Evolutionary conservation across 2,329 filamentous ascomycete species (phyloP).

Genomic region (Stemphylium vesicarium): DNA sequence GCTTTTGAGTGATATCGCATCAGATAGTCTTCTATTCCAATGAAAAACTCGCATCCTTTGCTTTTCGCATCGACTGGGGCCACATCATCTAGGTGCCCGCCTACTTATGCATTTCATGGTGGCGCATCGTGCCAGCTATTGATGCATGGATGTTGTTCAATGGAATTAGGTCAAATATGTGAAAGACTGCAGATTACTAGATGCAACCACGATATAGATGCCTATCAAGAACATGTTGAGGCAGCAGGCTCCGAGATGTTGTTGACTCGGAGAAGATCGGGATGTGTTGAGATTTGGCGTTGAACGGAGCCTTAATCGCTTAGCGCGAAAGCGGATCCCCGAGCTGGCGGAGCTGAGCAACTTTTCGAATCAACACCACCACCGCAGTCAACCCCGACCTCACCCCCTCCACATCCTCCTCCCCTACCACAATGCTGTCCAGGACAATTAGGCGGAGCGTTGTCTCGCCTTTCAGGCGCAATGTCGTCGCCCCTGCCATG

Average conservation of each 20-base stretch:
- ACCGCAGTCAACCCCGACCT: constrained; percentile 26
- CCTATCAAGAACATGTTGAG: background rate
- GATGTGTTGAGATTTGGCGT: constrained; percentile 14
- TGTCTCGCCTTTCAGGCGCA: constrained; percentile 49
- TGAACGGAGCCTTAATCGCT: constrained; percentile 15
- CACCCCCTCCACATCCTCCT: constrained; percentile 23
- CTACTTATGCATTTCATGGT: background rate
- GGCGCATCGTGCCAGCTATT: background rate
- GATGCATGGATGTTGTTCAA: background rate
- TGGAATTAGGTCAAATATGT: too few species aligned
- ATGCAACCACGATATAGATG: too few species aligned
- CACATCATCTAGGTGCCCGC: background rate
- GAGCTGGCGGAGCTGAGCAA: constrained; percentile 27
- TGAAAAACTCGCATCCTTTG: background rate
- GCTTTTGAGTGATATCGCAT: background rate
- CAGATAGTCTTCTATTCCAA: background rate
- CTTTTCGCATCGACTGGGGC: background rate
- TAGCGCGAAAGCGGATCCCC: constrained; percentile 25
- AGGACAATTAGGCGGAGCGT: constrained; percentile 50
- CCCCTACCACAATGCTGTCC: constrained; percentile 47
- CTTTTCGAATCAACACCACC: constrained; percentile 29
- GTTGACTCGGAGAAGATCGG: constrained; percentile 18
- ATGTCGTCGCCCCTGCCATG: constrained; percentile 42
- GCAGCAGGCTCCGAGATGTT: background rate
- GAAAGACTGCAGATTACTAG: background rate